Base-by-base conservation (phyloP, 1,284 basidiomycete genomes). In the Moniliophthora roreri region DNA sequence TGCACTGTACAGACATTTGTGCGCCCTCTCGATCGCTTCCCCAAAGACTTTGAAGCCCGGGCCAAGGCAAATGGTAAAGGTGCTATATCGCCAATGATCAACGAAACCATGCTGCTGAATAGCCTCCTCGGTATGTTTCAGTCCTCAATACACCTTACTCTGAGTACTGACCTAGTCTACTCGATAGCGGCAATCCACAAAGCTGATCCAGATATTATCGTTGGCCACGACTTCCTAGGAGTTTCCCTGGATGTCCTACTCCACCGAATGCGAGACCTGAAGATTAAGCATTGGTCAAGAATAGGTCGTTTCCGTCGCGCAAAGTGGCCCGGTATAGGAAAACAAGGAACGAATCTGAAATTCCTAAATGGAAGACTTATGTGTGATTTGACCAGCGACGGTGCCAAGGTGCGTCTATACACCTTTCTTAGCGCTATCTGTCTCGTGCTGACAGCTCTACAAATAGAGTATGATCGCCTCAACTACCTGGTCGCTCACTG, bases 401-500 rank as follows among this genome's bases (percentile, higher is more conserved):
- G 91, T 40, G 94, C 93, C 16, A 98, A 96, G 79, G 93, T 92
- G 60, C 6, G 76, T 56, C 20, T 23, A 11, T 36, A 18, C 47
- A 18, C 38, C 46, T 40, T 44, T 35, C 32, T 47, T 35, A 52
- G 20, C 16, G 34, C 23, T 11, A 28, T 23, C 42, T 11, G 26
- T 23, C 42, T 16, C 42, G 37, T 38, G 46, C 44, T 32, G 44
- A 45, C 8, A 50, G 20, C 26, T 13, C 24, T 2, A 11, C n/a
- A 16, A 58, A 2, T 34, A 94, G 91, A 87, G 89, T 36, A 95
- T 96, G 91, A 96, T 98, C 63, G 74, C 86, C 16, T 99, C 93
- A 10, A 97, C 89, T 23, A 98, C 96, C 0, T 99, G 97, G 97
- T 97, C 95, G 2, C 75, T 99, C 53, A 95, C 93, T 8, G 97